Percentiles rank a stretch among this genome's conserved stretches.
Evolutionary conservation across 176 grass and related monocot genomes (phyloP).

Genomic region (Hsuehochloa calcarea): DNA sequence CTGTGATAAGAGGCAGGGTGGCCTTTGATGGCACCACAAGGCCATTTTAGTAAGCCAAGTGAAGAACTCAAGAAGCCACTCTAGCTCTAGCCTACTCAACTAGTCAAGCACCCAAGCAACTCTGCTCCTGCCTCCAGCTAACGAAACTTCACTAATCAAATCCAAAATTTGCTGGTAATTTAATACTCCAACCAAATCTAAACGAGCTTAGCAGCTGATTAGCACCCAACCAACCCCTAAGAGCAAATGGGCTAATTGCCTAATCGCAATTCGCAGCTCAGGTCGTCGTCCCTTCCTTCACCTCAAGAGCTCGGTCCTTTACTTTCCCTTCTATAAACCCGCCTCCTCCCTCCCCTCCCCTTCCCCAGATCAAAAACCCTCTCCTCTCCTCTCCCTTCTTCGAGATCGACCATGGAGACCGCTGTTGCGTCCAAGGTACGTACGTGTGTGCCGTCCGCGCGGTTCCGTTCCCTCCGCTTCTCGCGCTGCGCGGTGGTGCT

Average conservation of each 20-base stretch:
- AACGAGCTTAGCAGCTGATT: not conserved
- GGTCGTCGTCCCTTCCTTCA: constrained; percentile 51
- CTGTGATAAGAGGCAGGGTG: constrained; percentile 4
- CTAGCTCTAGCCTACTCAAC: not conserved
- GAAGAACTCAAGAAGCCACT: not conserved
- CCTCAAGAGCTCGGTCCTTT: constrained; percentile 37
- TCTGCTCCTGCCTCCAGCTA: not conserved
- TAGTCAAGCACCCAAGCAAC: constrained; percentile 5
- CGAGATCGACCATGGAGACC: constrained; percentile 31
- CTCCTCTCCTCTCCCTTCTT: not conserved
- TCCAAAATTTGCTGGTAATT: not conserved
- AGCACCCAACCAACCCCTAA: not conserved
- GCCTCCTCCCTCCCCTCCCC: not conserved
- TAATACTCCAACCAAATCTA: not conserved
- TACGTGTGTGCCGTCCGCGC: not conserved
- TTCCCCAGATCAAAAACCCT: constrained; percentile 27
- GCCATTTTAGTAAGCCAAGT: constrained; percentile 26
- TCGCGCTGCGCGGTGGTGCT: not conserved
- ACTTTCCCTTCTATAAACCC: constrained; percentile 37
- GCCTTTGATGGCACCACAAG: constrained; percentile 15
- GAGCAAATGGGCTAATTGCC: constrained; percentile 8
- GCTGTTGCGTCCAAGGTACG: constrained; percentile 41
- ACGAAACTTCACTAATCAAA: not conserved
- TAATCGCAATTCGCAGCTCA: not conserved
- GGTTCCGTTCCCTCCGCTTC: not conserved